Base-by-base conservation (phyloP, 1,139 yeast genomes). In the Debaryomyces nepalensis region DNA sequence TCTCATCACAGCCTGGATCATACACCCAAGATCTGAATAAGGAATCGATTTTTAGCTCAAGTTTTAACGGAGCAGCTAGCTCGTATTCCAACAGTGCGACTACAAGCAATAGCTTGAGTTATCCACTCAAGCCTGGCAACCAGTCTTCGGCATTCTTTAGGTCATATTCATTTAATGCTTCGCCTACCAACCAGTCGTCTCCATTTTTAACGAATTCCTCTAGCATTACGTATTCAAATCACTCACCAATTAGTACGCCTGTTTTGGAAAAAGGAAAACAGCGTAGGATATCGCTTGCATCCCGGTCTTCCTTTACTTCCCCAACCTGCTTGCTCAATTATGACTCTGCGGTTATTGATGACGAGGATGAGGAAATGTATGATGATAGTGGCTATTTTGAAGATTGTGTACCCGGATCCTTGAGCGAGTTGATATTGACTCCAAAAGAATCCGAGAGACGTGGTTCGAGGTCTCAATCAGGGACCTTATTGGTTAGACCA, bases 361-460 rank as follows among this genome's bases (percentile, higher is more conserved):
- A 73, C 42, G 79, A 69, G 29, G 72, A 69, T 19, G 55, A 51
- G 30, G 55, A 63, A 11, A 58, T 47, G 11, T 57, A 59, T 9
- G 55, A 55, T 18, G 58, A 54, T 22, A 62, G 53, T 14, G 57
- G 74, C 14, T 77, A 71, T 53, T 84, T 76, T 46, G 90, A 86
- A 50, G 95, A 87, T 55, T 84, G 79, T 53, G 87, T 88, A 2
- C 96, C 96, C 2, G 82, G 84, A 1, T 77, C 89, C 18, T 66
- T 88, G 33, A 77, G 82, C 14, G 95, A 87, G 52, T 67, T 87
- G 41, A 68, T 73, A 16, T 66, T 88, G 37, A 87, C 96, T 1
- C 95, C 95, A 0, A 88, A 83, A 52, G 95, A 88, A 57, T 65
- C 84, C 21, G 66, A 67, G 47, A 68, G 95, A 45, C 71, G 95